These are phyloP conservation scores for Aspergillus quadricinctus DNA, from an alignment of 2,329 filamentous ascomycete genomes.

Conservation along the genomic window DNA sequence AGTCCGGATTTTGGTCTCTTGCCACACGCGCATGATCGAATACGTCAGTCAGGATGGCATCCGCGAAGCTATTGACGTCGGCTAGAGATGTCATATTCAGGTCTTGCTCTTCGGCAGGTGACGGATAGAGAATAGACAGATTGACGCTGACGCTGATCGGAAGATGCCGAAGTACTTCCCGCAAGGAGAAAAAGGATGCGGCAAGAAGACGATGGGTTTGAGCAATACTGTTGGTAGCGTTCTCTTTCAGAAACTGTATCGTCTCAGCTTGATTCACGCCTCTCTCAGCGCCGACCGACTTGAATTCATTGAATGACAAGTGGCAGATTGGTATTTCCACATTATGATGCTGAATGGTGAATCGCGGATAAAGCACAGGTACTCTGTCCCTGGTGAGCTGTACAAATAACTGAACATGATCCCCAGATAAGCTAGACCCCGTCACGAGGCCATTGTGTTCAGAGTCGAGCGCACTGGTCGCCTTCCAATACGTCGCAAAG, in stretches of 20 bases:
- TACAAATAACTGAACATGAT: constrained; percentile 87
- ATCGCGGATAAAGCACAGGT: constrained; percentile 81
- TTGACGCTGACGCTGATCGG: constrained; percentile 82
- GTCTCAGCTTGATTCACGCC: constrained; percentile 24
- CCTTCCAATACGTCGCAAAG: constrained; percentile 99
- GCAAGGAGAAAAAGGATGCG: constrained; percentile 71
- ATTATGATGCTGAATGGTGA: constrained; percentile 70
- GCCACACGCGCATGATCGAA: constrained; percentile 82
- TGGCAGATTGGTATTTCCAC: constrained; percentile 79
- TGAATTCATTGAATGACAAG: constrained; percentile 61
- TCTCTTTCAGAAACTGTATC: constrained; percentile 27
- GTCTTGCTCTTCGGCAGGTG: constrained; percentile 64
- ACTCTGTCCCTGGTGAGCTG: constrained; percentile 85
- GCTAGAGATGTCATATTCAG: constrained; percentile 68
- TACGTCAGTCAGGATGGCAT: constrained; percentile 75
- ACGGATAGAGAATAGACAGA: constrained; percentile 86
- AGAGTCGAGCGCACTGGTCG: constrained; percentile 85
- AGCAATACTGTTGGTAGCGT: constrained; percentile 47
- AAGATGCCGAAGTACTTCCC: constrained; percentile 69
- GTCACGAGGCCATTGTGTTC: constrained; percentile 85
- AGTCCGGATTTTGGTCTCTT: constrained; percentile 62
- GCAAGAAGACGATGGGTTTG: constrained; percentile 69
- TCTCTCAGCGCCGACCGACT: constrained; percentile 40
- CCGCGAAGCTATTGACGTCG: constrained; percentile 82
- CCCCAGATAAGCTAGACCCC: constrained; percentile 90